Conservation (phyloP, 768 basidiomycete species). For the Mycena alexandri region DNA sequence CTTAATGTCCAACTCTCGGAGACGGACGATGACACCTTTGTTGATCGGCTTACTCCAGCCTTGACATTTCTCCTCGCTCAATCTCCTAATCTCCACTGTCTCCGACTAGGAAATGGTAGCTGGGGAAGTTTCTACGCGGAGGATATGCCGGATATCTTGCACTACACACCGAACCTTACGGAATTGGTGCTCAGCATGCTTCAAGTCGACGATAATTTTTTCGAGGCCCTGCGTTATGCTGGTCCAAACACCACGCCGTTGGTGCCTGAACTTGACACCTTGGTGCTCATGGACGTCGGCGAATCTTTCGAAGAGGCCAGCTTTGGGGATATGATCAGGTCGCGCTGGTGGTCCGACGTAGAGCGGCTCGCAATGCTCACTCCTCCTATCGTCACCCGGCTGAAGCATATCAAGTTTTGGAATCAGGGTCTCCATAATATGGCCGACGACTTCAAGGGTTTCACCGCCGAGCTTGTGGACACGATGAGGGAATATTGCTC, state of each 20-base stretch:
- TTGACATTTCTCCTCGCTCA: background rate
- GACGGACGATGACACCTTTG: background rate
- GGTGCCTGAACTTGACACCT: slow-evolving; percentile 17
- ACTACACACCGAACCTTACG: background rate
- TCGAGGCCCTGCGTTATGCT: background rate
- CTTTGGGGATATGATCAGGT: slow-evolving; percentile 3
- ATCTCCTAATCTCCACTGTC: background rate
- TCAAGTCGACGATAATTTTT: slow-evolving; percentile 4
- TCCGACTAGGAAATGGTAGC: background rate
- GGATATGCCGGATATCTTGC: background rate
- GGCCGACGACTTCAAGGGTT: too few species aligned
- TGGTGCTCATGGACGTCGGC: background rate
- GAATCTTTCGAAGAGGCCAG: background rate
- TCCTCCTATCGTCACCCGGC: slow-evolving; percentile 1
- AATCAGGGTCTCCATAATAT: background rate
- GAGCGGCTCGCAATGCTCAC: background rate
- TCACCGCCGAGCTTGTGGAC: too few species aligned
- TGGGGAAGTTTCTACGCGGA: background rate
- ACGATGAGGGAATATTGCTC: too few species aligned
- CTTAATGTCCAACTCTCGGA: background rate
- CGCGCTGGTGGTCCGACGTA: slow-evolving; percentile 15
- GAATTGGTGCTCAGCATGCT: background rate
- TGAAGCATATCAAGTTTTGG: background rate
- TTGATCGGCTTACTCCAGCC: background rate
- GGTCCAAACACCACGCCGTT: slow-evolving; percentile 1